phyloP scores from a whole-genome alignment of 2,329 filamentous ascomycete species.

The Cladosporium sp. region DNA sequence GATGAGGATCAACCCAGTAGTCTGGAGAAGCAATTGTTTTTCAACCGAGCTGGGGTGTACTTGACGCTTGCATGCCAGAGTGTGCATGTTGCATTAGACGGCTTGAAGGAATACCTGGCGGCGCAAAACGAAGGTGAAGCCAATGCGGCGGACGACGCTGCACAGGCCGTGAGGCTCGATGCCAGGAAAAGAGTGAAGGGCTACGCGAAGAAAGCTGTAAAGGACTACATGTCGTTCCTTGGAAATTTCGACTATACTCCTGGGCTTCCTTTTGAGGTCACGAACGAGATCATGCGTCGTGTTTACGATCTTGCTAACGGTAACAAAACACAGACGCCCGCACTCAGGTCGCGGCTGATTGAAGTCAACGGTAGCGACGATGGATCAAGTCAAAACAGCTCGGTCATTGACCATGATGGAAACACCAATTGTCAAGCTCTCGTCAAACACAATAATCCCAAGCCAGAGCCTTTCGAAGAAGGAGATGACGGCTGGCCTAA shows the following conservation, averaged over 20 bases:
- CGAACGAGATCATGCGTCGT: constrained; percentile 54
- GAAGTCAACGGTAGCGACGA: constrained; percentile 25
- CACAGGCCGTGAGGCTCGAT: constrained; percentile 49
- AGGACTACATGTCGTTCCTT: constrained; percentile 70
- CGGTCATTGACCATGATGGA: constrained; percentile 18
- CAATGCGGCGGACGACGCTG: constrained; percentile 45
- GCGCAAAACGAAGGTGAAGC: constrained; percentile 30
- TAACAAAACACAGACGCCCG: constrained; percentile 28
- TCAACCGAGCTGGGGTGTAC: constrained; percentile 70
- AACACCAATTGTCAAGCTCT: constrained; percentile 34
- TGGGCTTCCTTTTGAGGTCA: constrained; percentile 57
- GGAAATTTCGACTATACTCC: constrained; percentile 75
- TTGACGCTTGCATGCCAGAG: constrained; percentile 66
- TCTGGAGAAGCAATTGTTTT: constrained; percentile 68
- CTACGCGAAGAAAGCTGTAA: constrained; percentile 70
- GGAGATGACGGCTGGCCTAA: constrained; percentile 40
- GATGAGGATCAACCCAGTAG: constrained; percentile 69
- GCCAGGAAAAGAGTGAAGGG: constrained; percentile 66
- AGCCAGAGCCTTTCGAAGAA: constrained; percentile 26
- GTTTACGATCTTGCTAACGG: constrained; percentile 54
- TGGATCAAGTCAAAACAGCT: constrained; percentile 12
- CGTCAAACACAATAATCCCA: constrained; percentile 37
- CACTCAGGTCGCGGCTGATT: constrained; percentile 27
- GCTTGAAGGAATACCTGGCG: constrained; percentile 34
- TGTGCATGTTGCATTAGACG: constrained; percentile 55